phyloP scores from a whole-genome alignment of 2,329 filamentous ascomycete genomes.

The Sclerotinia spermophila region DNA sequence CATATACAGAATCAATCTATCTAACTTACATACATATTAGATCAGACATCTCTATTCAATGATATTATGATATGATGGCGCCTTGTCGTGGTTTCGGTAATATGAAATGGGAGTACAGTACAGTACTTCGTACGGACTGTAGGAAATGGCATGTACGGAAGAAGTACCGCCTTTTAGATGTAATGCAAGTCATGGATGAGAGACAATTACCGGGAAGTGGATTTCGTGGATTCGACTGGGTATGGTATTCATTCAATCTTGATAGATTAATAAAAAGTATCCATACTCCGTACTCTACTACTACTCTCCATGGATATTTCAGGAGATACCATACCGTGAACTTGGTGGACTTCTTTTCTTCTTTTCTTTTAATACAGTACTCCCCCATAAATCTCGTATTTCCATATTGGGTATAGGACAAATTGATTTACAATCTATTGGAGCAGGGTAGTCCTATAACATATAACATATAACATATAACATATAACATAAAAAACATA shows the following conservation, averaged over 20 bases:
- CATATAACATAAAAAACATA: background rate
- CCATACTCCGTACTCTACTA: too few species aligned
- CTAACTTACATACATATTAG: rapidly evolving
- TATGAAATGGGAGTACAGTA: background rate
- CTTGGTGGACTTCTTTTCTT: background rate
- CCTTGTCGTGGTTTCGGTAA: background rate
- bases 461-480: background rate
- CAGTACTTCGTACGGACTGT: background rate
- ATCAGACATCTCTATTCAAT: background rate
- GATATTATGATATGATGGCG: background rate
- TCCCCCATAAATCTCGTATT: background rate
- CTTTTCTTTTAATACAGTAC: background rate
- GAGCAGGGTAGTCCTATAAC: background rate
- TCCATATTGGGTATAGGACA: background rate
- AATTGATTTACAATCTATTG: background rate
- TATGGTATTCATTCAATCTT: background rate
- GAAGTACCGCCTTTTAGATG: background rate
- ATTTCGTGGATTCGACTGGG: background rate
- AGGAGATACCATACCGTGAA: background rate
- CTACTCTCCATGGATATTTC: background rate
- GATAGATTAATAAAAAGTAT: background rate
- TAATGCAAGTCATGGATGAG: slow-evolving; percentile 14
- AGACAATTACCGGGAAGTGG: slow-evolving; percentile 8
- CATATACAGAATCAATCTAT: background rate
- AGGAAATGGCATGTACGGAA: background rate